Evolutionary conservation across 192 early-diverging fungal species (phyloP).

Genomic region (Coemansia sp.): DNA sequence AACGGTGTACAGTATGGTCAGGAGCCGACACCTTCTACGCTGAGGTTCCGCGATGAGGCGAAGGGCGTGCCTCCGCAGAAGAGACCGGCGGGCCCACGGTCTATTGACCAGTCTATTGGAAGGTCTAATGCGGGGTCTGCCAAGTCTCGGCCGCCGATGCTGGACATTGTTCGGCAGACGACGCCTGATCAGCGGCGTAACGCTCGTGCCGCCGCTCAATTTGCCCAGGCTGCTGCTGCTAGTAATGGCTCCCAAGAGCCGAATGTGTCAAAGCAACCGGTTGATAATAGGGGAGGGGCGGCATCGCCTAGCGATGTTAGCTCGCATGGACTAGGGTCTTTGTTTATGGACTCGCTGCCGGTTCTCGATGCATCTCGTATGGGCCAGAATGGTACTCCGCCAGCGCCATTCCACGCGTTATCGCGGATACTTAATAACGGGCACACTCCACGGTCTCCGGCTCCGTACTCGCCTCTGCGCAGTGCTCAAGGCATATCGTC

Average conservation of each 20-base stretch:
- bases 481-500: conserved; percentile 3
- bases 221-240: conserved; percentile 17
- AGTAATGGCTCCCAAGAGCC: not conserved
- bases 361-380: conserved; percentile 19
- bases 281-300: not conserved
- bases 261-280: not conserved
- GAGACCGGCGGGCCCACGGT: conserved; percentile 5
- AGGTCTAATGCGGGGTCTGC: conserved; percentile 13
- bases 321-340: conserved; percentile 44
- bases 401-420: conserved; percentile 11
- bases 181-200: conserved; percentile 12
- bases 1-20: not conserved
- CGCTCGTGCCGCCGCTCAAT: conserved; percentile 20
- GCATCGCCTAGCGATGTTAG: conserved; percentile 13
- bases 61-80: not conserved
- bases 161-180: conserved; percentile 9
- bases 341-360: conserved; percentile 41
- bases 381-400: not conserved
- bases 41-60: not conserved
- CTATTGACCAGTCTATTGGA: conserved; percentile 11
- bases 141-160: conserved; percentile 14
- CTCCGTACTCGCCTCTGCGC: not conserved
- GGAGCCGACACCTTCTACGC: not conserved
- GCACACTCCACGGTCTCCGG: conserved; percentile 8
- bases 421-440: conserved; percentile 13